A percentile compares a stretch with the other conserved stretches of the same genome.
Evolutionary conservation across 129 eudicot species (phyloP).

Genomic region (Tagetes patula): DNA sequence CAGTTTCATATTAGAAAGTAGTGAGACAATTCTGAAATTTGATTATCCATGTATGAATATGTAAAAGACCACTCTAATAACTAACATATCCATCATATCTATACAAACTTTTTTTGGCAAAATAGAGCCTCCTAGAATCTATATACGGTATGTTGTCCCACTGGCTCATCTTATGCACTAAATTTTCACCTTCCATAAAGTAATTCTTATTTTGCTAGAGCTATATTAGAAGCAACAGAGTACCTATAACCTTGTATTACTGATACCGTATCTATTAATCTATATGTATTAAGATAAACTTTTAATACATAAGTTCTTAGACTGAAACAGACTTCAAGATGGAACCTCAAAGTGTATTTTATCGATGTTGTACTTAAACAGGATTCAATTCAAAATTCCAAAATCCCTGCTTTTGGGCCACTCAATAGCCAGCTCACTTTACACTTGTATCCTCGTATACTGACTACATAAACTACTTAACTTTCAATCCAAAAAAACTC

Average conservation of each 20-base stretch:
- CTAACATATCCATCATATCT: not conserved
- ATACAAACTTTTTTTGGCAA: not conserved
- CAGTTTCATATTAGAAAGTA: not conserved
- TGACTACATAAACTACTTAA: not conserved
- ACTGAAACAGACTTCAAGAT: not conserved
- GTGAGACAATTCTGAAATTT: not conserved
- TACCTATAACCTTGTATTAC: slow-evolving; percentile 15
- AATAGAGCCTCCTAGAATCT: not conserved
- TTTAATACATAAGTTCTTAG: not conserved
- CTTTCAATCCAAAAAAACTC: not conserved
- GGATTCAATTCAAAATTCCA: not conserved
- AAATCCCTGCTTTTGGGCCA: slow-evolving; percentile 13
- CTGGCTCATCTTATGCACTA: slow-evolving; percentile 9
- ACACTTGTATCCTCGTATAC: not conserved
- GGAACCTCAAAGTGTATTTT: not conserved
- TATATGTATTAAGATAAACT: slow-evolving; percentile 20
- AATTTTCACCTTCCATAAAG: not conserved
- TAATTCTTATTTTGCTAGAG: not conserved
- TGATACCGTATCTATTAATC: not conserved
- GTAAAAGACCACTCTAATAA: not conserved
- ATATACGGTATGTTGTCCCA: not conserved
- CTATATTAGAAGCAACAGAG: slow-evolving; percentile 13
- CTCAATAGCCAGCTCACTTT: not conserved
- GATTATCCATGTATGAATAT: not conserved
- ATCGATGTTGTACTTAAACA: not conserved